Conservation (phyloP, 768 basidiomycete species). For the Kwoniella shandongensis region DNA sequence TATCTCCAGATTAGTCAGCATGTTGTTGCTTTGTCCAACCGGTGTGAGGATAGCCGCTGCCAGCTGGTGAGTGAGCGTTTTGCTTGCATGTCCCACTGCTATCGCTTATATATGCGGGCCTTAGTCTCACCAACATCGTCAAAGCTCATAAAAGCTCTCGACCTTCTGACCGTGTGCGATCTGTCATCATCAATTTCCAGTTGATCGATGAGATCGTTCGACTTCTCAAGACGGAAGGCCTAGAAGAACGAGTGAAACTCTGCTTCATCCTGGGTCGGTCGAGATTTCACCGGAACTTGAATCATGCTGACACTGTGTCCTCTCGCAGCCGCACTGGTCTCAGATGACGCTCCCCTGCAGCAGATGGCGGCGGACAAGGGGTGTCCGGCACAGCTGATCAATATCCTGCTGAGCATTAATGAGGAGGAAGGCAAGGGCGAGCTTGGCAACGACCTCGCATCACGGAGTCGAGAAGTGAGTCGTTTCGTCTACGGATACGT, state of each 20-base stretch:
- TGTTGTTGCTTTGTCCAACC: constrained; percentile 26
- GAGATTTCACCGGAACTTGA: neutral
- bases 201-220: constrained; percentile 33
- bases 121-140: constrained; percentile 42
- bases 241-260: constrained; percentile 61
- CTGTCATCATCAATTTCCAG: constrained; percentile 28
- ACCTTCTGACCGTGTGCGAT: constrained; percentile 18
- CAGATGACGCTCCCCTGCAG: constrained; percentile 69
- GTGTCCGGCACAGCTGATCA: constrained; percentile 60
- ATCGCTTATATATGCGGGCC: neutral
- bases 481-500: too few relatives aligned
- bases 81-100: neutral
- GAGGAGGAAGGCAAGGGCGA: constrained; percentile 39
- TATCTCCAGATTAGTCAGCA: constrained; percentile 19
- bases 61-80: constrained; percentile 35
- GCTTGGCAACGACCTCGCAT: constrained; percentile 30
- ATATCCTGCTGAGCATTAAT: constrained; percentile 47
- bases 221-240: constrained; percentile 28
- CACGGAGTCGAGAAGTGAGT: constrained; percentile 34
- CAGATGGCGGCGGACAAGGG: constrained; percentile 70
- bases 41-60: constrained; percentile 43
- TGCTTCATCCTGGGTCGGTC: constrained; percentile 73
- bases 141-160: constrained; percentile 30
- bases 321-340: constrained; percentile 65
- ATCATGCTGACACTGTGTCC: constrained; percentile 8